Base-by-base conservation (phyloP, 2,329 filamentous ascomycete species). In the Arthrobotrys pseudoclavata region DNA sequence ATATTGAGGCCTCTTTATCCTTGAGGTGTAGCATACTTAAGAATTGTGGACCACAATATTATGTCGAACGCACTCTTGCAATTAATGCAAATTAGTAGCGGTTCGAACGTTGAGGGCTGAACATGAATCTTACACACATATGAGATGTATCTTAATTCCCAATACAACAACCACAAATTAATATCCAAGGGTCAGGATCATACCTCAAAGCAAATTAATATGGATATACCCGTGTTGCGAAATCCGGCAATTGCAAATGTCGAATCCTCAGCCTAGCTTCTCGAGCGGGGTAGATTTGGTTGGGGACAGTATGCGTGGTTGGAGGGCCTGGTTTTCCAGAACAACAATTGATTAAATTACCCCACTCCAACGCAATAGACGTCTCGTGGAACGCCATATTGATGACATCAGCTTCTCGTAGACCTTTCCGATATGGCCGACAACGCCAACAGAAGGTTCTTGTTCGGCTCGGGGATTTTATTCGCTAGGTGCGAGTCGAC, bases 211-310 rank as follows among this genome's bases (percentile, higher is more conserved):
- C 12, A 60, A 22, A 24, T 60, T 20, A 10, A 42, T 34, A 40
- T 60, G 12, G 34, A 42, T 40, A 57, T 37, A 40, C n/a, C 52
- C 52, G 52, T 7, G 31, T 42, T 12, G 31, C 13, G 7, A 42
- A 60, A 42, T 42, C 55, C 55, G 55, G 34, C 31, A 42, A 60
- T 60, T 42, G 47, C 31, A 34, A 45, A 10, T 50, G 52, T 57
- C 52, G 31, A 42, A 42, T n/a, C 31, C 52, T 57, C 31, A 40
- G 40, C 52, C 52, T 37, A 22, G 52, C 52, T 40, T 37, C 20
- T 60, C 55, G 42, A 60, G 55, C 55, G 55, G 55, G 55, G 55
- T 60, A 40, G 55, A 18, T 45, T 60, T 42, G 31, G 29, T 57
- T 22, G 53, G 53, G 31, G 31, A 40, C 13, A 4, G 5, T 29